These are phyloP conservation scores for Monotropa hypopitys DNA, from an alignment of 179 eudicot genomes.

Conservation along the genomic window DNA sequence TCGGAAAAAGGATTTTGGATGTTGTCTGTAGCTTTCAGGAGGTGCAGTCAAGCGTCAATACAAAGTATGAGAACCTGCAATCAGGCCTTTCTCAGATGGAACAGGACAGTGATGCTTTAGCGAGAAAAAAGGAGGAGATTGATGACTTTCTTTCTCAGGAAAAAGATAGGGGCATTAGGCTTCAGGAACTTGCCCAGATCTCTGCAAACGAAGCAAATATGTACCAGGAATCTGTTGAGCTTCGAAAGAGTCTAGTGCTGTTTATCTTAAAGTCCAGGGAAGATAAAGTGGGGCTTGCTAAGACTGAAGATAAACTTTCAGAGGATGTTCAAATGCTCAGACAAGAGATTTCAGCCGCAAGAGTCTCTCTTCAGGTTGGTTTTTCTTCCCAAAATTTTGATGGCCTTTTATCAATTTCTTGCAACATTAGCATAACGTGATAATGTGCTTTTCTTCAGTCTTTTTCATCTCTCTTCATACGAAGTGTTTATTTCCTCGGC, in stretches of 20 bases:
- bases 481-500: background rate
- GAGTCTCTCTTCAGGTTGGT: slow-evolving; percentile 64
- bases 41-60: slow-evolving; percentile 28
- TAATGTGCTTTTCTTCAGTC: background rate
- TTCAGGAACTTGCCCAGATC: slow-evolving; percentile 38
- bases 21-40: slow-evolving; percentile 45
- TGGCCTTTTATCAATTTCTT: background rate
- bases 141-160: slow-evolving; percentile 34
- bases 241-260: slow-evolving; percentile 35
- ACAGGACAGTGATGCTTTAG: slow-evolving; percentile 32
- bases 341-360: slow-evolving; percentile 46
- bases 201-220: slow-evolving; percentile 38
- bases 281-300: slow-evolving; percentile 45
- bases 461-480: background rate
- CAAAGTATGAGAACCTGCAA: slow-evolving; percentile 31
- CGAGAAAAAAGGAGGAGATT: slow-evolving; percentile 44
- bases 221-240: slow-evolving; percentile 35
- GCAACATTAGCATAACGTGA: background rate
- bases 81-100: slow-evolving; percentile 33
- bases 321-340: slow-evolving; percentile 44
- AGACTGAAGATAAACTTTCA: slow-evolving; percentile 42
- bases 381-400: slow-evolving; percentile 8
- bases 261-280: slow-evolving; percentile 40
- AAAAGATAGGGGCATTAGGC: slow-evolving; percentile 30
- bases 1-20: slow-evolving; percentile 49